Conservation (phyloP, 805 yeast genomes). For the Ogataea glucozyma region DNA sequence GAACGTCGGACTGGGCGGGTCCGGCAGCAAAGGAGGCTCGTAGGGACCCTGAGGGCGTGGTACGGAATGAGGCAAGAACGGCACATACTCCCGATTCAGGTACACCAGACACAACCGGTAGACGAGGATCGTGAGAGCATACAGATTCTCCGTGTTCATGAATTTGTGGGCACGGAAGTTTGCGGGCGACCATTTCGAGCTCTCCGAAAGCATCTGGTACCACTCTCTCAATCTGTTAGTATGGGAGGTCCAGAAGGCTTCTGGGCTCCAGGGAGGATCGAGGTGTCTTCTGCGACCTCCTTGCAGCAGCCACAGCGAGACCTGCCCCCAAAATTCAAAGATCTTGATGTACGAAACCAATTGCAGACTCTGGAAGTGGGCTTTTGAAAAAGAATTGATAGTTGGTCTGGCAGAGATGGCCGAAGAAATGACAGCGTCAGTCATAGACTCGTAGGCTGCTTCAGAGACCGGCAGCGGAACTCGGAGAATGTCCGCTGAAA, state of each 20-base stretch:
- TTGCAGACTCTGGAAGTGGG: slow-evolving; percentile 5
- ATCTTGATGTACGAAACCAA: slow-evolving; percentile 5
- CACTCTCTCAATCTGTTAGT: background rate
- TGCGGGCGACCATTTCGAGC: slow-evolving; percentile 5
- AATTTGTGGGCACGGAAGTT: slow-evolving; percentile 6
- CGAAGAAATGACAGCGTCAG: background rate
- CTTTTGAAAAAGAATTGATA: background rate
- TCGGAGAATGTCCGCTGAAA: background rate
- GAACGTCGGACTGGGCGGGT: slow-evolving; percentile 8
- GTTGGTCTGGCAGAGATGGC: background rate
- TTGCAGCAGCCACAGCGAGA: slow-evolving; percentile 8
- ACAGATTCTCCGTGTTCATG: slow-evolving; percentile 5
- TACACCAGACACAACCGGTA: slow-evolving; percentile 8
- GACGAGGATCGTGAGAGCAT: slow-evolving; percentile 2
- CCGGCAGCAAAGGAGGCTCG: slow-evolving; percentile 12
- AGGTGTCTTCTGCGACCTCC: slow-evolving; percentile 11
- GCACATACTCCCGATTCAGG: slow-evolving; percentile 14
- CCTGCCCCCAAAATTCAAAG: slow-evolving; percentile 15
- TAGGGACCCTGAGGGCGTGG: slow-evolving; percentile 12
- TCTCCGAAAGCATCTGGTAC: slow-evolving; percentile 2
- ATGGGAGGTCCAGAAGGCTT: slow-evolving; percentile 1
- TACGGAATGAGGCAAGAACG: slow-evolving; percentile 14
- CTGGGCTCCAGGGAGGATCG: slow-evolving; percentile 8
- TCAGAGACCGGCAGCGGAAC: slow-evolving; percentile 14
- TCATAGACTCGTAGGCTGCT: slow-evolving; percentile 6